Evolutionary conservation across 371 early-diverging fungal genomes (phyloP), one percentile per base, ranked within the genome.

Genomic region (Rhizopus sp.): DNA sequence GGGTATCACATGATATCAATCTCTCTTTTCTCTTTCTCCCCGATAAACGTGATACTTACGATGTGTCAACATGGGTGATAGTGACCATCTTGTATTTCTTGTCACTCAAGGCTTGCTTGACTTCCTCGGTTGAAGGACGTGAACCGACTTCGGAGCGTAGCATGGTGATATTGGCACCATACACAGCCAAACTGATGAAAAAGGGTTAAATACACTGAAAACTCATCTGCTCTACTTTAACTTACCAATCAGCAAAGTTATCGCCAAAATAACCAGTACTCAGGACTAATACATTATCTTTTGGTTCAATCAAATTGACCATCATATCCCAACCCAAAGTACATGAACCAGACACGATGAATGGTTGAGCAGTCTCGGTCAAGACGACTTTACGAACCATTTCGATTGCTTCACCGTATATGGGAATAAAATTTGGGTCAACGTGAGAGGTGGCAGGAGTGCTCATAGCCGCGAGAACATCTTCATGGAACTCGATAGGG

Each of bases 191-290:
- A 77, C 95, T 86, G 66, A 30, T 33, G 29, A n/a, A 33, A 45
- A 39, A 52, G 8, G 30, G 39, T 12, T 17, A 51, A 30, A 57
- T 32, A 35, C 29, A 30, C 17, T 5, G 23, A 37, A 30, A 29
- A 50, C 4, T 31, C 31, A 30, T 32, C 32, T 45, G n/a, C 7
- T 37, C 0, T 33, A 40, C 9, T 32, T 39, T 46, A 5, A 47
- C 77, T 65, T 80, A 92, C 88, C 93, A 96, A 60, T 96, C 96
- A 51, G 87, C 92, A 64, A 98, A 92, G 66, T 94, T 89, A 73
- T 96, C 94, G 52, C 97, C 96, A 81, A 98, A 98, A 73, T 93
- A 91, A 16, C 98, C 98, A 34, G 93, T 93, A 75, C 88, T 92
- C 67, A 95, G 71, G 15, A 95, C 91, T 41, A 98, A 82, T n/a